These are phyloP conservation scores for Furcasterigmium sp. DNA, from an alignment of 2,329 filamentous ascomycete genomes.

Conservation along the genomic window DNA sequence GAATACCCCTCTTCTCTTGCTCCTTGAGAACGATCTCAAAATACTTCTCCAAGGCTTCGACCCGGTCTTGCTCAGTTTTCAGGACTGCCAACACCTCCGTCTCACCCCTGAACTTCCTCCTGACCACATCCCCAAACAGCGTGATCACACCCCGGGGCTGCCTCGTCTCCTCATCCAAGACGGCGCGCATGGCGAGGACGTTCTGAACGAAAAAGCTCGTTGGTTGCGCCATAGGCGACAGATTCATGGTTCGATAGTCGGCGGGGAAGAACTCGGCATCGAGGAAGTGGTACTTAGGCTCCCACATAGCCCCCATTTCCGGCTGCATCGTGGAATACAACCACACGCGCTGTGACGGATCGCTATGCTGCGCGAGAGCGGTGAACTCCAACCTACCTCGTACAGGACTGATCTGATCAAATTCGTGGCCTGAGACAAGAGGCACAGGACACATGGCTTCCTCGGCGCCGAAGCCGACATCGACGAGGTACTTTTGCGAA, in stretches of 20 bases:
- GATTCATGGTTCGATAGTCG: slow-evolving; percentile 44
- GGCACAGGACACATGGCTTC: slow-evolving; percentile 24
- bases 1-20: slow-evolving; percentile 43
- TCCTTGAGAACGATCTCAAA: slow-evolving; percentile 43
- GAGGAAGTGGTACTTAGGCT: slow-evolving; percentile 44
- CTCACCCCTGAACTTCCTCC: slow-evolving; percentile 29
- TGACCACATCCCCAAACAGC: slow-evolving; percentile 38
- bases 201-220: slow-evolving; percentile 31
- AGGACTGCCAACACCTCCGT: slow-evolving; percentile 35
- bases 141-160: slow-evolving; percentile 31
- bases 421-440: slow-evolving; percentile 17
- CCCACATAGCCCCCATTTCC: slow-evolving; percentile 28
- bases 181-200: slow-evolving; percentile 26
- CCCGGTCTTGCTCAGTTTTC: slow-evolving; percentile 40
- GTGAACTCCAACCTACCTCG: slow-evolving; percentile 37
- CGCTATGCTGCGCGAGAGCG: slow-evolving; percentile 22
- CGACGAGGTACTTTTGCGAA: slow-evolving; percentile 41
- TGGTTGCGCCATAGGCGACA: slow-evolving; percentile 25
- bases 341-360: slow-evolving; percentile 29
- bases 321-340: slow-evolving; percentile 26
- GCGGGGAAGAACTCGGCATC: slow-evolving; percentile 40
- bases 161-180: slow-evolving; percentile 15
- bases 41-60: slow-evolving; percentile 40
- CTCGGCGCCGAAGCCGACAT: slow-evolving; percentile 57
- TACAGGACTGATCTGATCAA: slow-evolving; percentile 34